Base-by-base conservation (phyloP, 2,329 filamentous ascomycete genomes). In the Iodosphaeria phyllophila region DNA sequence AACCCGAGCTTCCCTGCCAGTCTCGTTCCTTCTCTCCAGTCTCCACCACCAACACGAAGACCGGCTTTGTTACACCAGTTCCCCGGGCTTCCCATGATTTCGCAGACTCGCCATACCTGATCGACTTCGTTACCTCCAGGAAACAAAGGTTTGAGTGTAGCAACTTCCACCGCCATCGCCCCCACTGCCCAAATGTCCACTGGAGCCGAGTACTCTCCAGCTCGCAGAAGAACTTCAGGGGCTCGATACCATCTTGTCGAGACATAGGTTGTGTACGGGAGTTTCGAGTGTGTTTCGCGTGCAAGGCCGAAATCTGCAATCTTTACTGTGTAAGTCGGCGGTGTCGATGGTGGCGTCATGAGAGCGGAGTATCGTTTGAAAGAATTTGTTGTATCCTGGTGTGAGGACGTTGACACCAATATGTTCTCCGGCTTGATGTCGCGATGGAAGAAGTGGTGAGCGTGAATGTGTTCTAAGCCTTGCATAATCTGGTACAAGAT, bases 381-480 rank as follows among this genome's bases (percentile, higher is more conserved):
- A 0, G 84, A 74, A 43, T 78, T 89, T 31, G 64, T 64, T 26
- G 75, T 68, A 40, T 98, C 89, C 35, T 75, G 74, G 35, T 70
- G 80, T 19, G 78, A 69, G 3, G 86, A 91, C 15, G 84, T 91
- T 1, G 89, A 92, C 6, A 98, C 86, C 14, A 98, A 67, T 31
- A 98, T 98, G 51, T 98, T 98, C 51, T 98, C 89, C 18, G 89
- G 89, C 51, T 98, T 98, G 54, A 98, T 95, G 46, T 98, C 89
- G 42, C 89, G 82, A 51, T 98, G 89, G 55, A 98, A 98, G 56
- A 98, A 98, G 48, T 79, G 71, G 54, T 95, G 82, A 18, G 84
- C 77, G 53, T 98, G 89, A 30, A 98, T 95, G 48, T 98, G 89
- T 47, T 98, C 84, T 15, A 98, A 64, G 27, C 89, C 89, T 26